Percentiles rank a stretch among this genome's conserved stretches.
Conservation (phyloP, 768 basidiomycete species). For the Lactarius tabidus region DNA sequence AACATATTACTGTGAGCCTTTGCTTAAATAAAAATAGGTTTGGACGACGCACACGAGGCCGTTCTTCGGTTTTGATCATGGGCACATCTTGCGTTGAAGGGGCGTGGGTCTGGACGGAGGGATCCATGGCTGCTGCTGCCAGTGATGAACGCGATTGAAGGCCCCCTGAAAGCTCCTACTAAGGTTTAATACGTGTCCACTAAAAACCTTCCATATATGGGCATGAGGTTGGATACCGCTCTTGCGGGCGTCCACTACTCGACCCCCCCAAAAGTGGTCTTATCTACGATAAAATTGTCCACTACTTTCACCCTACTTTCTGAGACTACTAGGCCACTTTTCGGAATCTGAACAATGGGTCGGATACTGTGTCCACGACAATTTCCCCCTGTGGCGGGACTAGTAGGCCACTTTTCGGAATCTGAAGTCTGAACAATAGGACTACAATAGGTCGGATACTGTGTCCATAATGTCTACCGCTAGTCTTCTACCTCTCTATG, state of each 20-base stretch:
- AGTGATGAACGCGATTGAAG: too few species aligned
- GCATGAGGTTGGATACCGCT: background rate
- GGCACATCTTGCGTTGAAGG: constrained; percentile 12
- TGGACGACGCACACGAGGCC: constrained; percentile 13
- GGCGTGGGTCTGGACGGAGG: background rate
- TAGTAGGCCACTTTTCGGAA: too few species aligned
- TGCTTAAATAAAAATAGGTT: too few species aligned
- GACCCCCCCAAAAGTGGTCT: background rate
- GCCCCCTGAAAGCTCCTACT: background rate
- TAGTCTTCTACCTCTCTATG: too few species aligned
- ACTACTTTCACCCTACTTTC: background rate
- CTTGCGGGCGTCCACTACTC: background rate
- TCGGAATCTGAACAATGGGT: background rate
- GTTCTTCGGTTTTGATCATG: constrained; percentile 25
- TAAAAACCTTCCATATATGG: background rate
- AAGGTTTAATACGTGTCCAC: background rate
- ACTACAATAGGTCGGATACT: too few species aligned
- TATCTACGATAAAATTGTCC: background rate
- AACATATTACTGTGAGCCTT: too few species aligned
- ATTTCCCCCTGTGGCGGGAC: too few species aligned
- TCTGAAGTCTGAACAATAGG: too few species aligned
- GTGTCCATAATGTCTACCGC: too few species aligned
- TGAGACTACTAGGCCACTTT: background rate
- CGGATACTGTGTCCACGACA: background rate
- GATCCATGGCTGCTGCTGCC: background rate